Base-by-base conservation (phyloP, 2,329 filamentous ascomycete species). In the Aspergillus amoenus region DNA sequence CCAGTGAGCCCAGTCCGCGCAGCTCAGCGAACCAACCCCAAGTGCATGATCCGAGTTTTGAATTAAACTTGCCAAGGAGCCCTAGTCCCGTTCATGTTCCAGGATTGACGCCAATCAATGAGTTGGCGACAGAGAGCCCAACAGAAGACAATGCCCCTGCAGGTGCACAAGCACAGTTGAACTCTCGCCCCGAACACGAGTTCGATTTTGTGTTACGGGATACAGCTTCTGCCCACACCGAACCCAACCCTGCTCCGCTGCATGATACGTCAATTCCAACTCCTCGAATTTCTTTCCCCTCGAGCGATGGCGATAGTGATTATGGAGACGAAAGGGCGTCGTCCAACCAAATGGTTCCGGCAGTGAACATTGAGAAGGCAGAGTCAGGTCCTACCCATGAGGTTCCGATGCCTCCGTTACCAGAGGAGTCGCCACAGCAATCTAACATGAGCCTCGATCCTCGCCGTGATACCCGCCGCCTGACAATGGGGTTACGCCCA, bases 401-500 rank as follows among this genome's bases (percentile, higher is more conserved):
- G 8, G 51, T 59, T 27, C 54, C 64, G n/a, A 51, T 62, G 44
- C 59, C 68, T 17, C 50, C 59, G 24, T 56, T 68, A 32, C 56
- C 64, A n/a, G 66, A 70, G 53, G 68, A 72, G 47, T 52, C 67
- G 40, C 45, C 64, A 24, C 60, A 59, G 56, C 50, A 67, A 34
- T 55, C 62, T 15, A 67, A 62, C 34, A 49, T 67, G 50, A 59
- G 60, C 32, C 51, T 66, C 24, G 71, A 73, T 52, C 56, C 62
- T 54, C 71, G 63, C 39, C 73, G 75, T 55, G 75, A 80, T 65
- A 75, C 75, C 46, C 80, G 79, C 59, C 76, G 83, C 57, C 69
- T 85, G 53, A 85, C 82, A 3, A 81, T 86, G 73, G 84, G 84
- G 48, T 69, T 96, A 73, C 88, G 94, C 15, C 94, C 94, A 21